Percentiles rank a stretch among this genome's conserved stretches.
phyloP scores from a whole-genome alignment of 2,329 filamentous ascomycete genomes.

The Phaeoacremonium minimum region DNA sequence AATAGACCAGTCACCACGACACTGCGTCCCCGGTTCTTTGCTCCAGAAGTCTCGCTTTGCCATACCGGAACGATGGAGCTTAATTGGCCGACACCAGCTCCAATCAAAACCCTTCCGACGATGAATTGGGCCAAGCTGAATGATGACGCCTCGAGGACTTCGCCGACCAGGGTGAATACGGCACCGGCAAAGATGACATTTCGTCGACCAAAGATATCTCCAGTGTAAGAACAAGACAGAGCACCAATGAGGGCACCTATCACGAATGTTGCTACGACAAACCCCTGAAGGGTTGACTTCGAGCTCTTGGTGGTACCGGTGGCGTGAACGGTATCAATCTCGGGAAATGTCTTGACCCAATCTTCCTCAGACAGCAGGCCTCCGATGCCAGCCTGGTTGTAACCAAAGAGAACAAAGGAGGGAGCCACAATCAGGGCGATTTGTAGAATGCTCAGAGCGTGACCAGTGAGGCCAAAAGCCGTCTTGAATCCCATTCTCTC shows the following conservation, averaged over 20 bases:
- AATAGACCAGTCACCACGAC: slow-evolving; percentile 27
- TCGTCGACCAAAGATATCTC: slow-evolving; percentile 34
- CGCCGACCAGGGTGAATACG: slow-evolving; percentile 34
- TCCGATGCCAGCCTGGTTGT: slow-evolving; percentile 34
- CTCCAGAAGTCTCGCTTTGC: slow-evolving; percentile 30
- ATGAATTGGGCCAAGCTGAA: slow-evolving; percentile 35
- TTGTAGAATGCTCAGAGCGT: slow-evolving; percentile 28
- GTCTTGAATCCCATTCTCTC: no score
- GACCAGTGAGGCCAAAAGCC: slow-evolving; percentile 30
- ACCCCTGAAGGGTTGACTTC: slow-evolving; percentile 30
- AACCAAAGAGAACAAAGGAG: slow-evolving; percentile 35
- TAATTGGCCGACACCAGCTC: slow-evolving; percentile 30
- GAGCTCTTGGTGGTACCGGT: slow-evolving; percentile 19
- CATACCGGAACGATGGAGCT: slow-evolving; percentile 35
- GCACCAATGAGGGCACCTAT: slow-evolving; percentile 30
- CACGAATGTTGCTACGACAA: slow-evolving; percentile 29
- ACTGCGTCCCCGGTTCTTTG: slow-evolving; percentile 36
- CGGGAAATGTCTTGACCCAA: slow-evolving; percentile 29
- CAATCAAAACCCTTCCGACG: slow-evolving; percentile 33
- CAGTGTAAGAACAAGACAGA: slow-evolving; percentile 27
- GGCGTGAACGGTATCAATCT: slow-evolving; percentile 31
- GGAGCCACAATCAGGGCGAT: slow-evolving; percentile 36
- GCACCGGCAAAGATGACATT: slow-evolving; percentile 33
- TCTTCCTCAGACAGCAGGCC: slow-evolving; percentile 26
- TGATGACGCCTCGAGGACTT: slow-evolving; percentile 32